Conservation (phyloP, 2,329 filamentous ascomycete genomes). For the Calonectria crousiana region DNA sequence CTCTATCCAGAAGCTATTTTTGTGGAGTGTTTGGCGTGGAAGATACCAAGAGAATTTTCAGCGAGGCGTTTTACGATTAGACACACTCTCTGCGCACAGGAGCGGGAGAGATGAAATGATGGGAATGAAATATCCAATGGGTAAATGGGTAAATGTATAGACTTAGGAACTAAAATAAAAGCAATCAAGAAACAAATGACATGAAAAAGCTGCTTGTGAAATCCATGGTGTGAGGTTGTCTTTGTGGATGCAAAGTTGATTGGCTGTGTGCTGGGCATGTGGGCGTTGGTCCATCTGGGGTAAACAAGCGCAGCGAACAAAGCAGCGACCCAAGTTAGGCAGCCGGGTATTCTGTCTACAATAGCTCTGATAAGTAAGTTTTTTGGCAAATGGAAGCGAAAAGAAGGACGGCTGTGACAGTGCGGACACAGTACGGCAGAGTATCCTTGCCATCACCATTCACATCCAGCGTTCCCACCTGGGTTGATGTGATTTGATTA, state of each 20-base stretch:
- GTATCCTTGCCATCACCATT: background rate
- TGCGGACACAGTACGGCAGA: background rate
- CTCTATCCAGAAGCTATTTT: background rate
- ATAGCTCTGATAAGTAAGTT: background rate
- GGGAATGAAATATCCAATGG: conserved; percentile 13
- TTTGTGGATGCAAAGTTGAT: background rate
- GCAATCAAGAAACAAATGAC: background rate
- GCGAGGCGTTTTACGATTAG: conserved; percentile 28
- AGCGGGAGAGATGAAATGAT: conserved; percentile 20
- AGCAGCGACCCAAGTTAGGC: background rate
- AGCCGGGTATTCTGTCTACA: background rate
- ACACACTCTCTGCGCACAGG: background rate
- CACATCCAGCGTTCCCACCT: conserved; percentile 5
- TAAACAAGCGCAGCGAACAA: background rate
- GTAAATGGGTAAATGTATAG: conserved; percentile 18
- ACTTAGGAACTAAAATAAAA: background rate
- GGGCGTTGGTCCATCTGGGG: background rate
- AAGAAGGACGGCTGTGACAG: background rate
- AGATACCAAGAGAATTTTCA: conserved; percentile 25
- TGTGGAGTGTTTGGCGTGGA: background rate
- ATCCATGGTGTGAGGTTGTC: background rate
- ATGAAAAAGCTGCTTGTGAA: background rate
- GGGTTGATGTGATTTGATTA: conserved; percentile 5
- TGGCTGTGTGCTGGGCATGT: background rate
- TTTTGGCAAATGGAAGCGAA: background rate